Percentiles rank a stretch among this genome's conserved stretches.
These are phyloP conservation scores for Leishmania martiniquensis DNA, from an alignment of 208 protist species.

Conservation along the genomic window DNA sequence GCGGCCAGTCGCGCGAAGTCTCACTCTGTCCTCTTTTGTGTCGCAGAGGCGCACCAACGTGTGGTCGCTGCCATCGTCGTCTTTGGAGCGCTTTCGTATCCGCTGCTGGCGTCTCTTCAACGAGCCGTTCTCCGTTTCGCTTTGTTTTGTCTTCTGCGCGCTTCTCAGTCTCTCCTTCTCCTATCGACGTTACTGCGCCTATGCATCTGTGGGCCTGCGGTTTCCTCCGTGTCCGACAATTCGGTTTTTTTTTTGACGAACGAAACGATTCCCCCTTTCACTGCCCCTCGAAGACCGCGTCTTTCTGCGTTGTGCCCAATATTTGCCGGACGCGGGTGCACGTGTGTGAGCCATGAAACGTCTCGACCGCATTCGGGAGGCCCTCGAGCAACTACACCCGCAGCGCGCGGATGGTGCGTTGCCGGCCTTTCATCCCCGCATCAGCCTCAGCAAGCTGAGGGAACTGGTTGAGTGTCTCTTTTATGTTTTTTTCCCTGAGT, in stretches of 20 bases:
- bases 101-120: too few species aligned
- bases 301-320: not conserved
- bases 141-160: not conserved
- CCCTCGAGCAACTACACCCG: conserved; percentile 42
- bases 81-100: too few species aligned
- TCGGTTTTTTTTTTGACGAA: not conserved
- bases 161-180: not conserved
- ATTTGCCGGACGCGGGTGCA: not conserved
- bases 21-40: too few species aligned
- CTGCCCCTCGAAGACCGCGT: not conserved
- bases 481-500: conserved; percentile 67
- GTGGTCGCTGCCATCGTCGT: too few species aligned
- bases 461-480: conserved; percentile 62
- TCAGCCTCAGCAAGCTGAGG: conserved; percentile 41
- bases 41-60: not conserved
- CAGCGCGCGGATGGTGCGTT: not conserved
- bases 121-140: too few species aligned
- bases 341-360: conserved; percentile 40
- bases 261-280: too few species aligned
- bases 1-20: too few species aligned
- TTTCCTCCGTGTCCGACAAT: too few species aligned
- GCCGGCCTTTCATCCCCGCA: conserved; percentile 28
- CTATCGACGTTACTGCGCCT: not conserved
- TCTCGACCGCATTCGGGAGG: conserved; percentile 54
- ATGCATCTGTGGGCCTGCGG: not conserved